Evolutionary conservation across 257 asterid species (phyloP), one percentile per base, ranked within the genome.

Genomic region (Solanum pennellii): DNA sequence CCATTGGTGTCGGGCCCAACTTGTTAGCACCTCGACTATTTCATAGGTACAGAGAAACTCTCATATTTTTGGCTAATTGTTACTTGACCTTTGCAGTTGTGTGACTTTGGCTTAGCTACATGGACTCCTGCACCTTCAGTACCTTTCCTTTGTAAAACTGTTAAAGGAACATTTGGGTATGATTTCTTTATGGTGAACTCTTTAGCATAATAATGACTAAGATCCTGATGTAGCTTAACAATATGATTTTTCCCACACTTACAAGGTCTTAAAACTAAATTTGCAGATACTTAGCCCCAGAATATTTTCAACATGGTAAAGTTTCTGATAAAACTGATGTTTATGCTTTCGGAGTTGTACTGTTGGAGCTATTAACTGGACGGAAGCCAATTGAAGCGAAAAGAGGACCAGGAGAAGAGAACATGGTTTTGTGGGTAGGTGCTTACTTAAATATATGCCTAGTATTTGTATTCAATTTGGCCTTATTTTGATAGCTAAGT

Each of bases 151-250:
- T 96, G 99, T 92, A 96, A 96, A 87, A 96, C 99, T 52, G 99
- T 96, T 21, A 96, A 96, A 86, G 99, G 98, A 83, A 96, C 99
- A 66, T 95, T 96, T 41, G 99, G 99, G 99, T 96, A 95, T 47
- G 85, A 3, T 11, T 82, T 82, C 69, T 33, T 29, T 33, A 18
- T 29, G 45, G 85, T 29, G 21, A 49, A 20, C 69, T 27, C 45
- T 82, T 82, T 29, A 29, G 68, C 69, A 49, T 47, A 6, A 82
- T 41, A 82, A 80, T 49, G 85, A 29, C 69, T 80, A 9, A 3
- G 29, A 49, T 49, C 31, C 84, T 80, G 25, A 47, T 80, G 18
- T 9, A 9, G 85, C 85, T 82, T 82, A 49, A 18, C 71, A 29
- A 10, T 0, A 49, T 0, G 8, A 3, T 29, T 16, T 49, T 11